phyloP scores from a whole-genome alignment of 495 filamentous ascomycete species.

The Geoglossum glabrum region DNA sequence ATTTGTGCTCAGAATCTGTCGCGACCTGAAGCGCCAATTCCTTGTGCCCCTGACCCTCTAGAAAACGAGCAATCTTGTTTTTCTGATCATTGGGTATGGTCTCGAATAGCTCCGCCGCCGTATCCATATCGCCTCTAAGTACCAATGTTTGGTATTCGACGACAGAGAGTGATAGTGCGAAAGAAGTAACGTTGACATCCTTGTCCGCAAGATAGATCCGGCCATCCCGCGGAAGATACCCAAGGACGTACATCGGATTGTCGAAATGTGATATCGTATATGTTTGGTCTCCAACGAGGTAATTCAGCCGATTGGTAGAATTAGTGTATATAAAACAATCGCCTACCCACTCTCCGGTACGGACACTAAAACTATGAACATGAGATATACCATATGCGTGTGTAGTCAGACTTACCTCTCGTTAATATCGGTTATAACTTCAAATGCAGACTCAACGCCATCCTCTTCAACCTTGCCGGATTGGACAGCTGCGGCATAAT shows the following conservation, averaged over 20 bases:
- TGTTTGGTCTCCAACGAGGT: conserved; percentile 92
- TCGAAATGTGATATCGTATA: conserved; percentile 99
- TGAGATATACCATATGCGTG: background rate
- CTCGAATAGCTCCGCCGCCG: conserved; percentile 63
- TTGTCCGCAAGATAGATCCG: conserved; percentile 88
- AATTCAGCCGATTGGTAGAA: conserved; percentile 89
- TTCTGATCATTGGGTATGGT: conserved; percentile 76
- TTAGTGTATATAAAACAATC: conserved; percentile 99
- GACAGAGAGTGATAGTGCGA: conserved; percentile 77
- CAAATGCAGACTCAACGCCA: conserved; percentile 92
- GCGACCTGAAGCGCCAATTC: conserved; percentile 91
- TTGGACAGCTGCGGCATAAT: conserved; percentile 63
- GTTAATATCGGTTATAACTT: conserved; percentile 84
- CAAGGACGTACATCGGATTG: conserved; percentile 80
- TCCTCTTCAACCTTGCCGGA: conserved; percentile 75
- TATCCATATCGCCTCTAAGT: conserved; percentile 84
- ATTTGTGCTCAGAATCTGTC: conserved; percentile 88
- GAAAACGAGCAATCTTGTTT: conserved; percentile 93
- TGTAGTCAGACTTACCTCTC: conserved; percentile 37
- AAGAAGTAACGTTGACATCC: conserved; percentile 79
- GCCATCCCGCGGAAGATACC: conserved; percentile 85
- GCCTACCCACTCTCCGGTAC: conserved; percentile 94
- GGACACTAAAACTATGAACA: conserved; percentile 31
- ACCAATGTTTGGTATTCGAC: conserved; percentile 96
- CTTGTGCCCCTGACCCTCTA: conserved; percentile 93